Percentiles rank a stretch among this genome's conserved stretches.
Evolutionary conservation across 1,284 basidiomycete species (phyloP).

Genomic region (Puccinia coronata): DNA sequence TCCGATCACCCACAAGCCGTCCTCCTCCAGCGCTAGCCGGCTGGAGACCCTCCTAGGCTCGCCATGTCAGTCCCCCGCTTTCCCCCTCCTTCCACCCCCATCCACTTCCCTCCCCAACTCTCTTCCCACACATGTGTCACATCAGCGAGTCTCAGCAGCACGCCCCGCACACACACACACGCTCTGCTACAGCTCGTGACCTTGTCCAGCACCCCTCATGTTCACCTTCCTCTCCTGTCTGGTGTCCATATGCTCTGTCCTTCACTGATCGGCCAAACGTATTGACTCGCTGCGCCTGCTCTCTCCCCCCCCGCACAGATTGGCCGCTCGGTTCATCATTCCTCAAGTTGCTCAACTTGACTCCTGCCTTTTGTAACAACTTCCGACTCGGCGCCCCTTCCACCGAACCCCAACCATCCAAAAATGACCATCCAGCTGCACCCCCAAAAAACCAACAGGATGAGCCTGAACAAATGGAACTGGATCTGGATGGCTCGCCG

Average conservation of each 20-base stretch:
- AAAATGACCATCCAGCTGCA: not conserved
- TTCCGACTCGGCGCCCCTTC: not conserved
- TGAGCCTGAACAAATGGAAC: not conserved
- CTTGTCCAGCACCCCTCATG: no score
- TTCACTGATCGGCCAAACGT: no score
- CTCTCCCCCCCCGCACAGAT: not conserved
- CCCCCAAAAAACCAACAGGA: not conserved
- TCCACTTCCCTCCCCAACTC: not conserved
- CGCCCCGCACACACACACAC: no score
- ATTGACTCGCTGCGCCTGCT: no score
- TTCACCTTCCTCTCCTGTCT: no score
- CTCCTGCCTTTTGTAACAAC: not conserved
- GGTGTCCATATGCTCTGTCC: no score
- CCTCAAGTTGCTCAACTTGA: conserved; percentile 22
- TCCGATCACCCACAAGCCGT: not conserved
- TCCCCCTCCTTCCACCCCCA: not conserved
- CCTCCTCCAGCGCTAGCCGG: not conserved
- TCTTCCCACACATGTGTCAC: not conserved
- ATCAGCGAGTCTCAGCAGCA: not conserved
- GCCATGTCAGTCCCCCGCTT: not conserved
- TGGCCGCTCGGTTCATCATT: conserved; percentile 20
- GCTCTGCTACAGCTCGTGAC: no score
- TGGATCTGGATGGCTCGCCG: conserved; percentile 17
- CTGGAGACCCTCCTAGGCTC: not conserved
- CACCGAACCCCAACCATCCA: not conserved